A percentile compares a stretch with the other conserved stretches of the same genome.
Evolutionary conservation across 208 protist species (phyloP).

Genomic region (Porcisia hertigi): DNA sequence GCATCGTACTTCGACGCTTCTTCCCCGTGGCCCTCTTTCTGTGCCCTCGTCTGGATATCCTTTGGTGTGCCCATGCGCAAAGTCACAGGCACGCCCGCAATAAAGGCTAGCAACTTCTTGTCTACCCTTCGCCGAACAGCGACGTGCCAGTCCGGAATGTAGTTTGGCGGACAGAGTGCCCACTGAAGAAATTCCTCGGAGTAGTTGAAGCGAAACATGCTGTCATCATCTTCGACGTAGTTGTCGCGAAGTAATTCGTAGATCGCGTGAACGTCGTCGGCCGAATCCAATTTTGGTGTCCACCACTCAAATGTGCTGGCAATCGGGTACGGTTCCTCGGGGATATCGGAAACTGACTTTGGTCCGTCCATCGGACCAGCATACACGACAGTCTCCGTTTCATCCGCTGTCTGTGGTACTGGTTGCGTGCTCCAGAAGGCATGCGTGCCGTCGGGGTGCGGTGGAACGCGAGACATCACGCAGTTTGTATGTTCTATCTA

Average conservation of each 20-base stretch:
- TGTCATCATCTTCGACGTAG: conserved; percentile 99
- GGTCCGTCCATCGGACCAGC: conserved; percentile 63
- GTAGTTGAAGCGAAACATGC: conserved; percentile 99
- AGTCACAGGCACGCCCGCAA: conserved; percentile 95
- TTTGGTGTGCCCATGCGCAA: conserved; percentile 74
- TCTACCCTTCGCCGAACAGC: conserved; percentile 93
- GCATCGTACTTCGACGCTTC: conserved; percentile 31
- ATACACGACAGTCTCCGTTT: conserved; percentile 25
- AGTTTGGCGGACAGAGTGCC: conserved; percentile 97
- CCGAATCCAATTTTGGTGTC: conserved; percentile 84
- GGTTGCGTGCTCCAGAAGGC: conserved; percentile 89
- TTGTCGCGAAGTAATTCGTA: conserved; percentile 97
- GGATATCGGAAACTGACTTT: conserved; percentile 88
- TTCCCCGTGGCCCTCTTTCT: conserved; percentile 18
- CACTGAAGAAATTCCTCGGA: conserved; percentile 97
- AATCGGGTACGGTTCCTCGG: conserved; percentile 88
- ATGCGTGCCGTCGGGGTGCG: conserved; percentile 27
- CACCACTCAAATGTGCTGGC: conserved; percentile 96
- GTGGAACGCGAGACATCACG: conserved; percentile 13
- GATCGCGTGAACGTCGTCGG: conserved; percentile 73
- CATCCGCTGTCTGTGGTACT: conserved; percentile 56
- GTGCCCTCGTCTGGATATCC: conserved; percentile 11
- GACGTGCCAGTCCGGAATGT: conserved; percentile 95
- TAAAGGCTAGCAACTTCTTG: conserved; percentile 96
- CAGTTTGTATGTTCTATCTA: not conserved